These are phyloP conservation scores for Eucommia ulmoides DNA, from an alignment of 257 asterid genomes.

Conservation along the genomic window DNA sequence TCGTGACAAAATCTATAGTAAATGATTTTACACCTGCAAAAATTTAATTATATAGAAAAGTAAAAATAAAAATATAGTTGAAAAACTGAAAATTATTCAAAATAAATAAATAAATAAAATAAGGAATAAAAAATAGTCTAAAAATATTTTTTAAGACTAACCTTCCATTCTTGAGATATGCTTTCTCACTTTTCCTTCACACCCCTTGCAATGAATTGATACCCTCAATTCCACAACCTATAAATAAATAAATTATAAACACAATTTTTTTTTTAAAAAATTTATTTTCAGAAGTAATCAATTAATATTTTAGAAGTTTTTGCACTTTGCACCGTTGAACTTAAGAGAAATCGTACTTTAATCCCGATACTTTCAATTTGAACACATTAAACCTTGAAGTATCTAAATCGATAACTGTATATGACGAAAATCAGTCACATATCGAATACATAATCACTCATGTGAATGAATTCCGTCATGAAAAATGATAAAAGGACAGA, in stretches of 20 bases:
- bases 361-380: neutral
- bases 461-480: no score
- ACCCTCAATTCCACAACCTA: conserved; percentile 85
- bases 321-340: neutral
- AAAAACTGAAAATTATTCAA: no score
- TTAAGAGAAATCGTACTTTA: neutral
- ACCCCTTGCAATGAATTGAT: conserved; percentile 84
- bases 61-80: no score
- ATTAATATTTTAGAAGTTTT: neutral
- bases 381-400: no score
- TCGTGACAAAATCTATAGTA: conserved; percentile 10
- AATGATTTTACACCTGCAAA: conserved; percentile 13
- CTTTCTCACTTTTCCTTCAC: conserved; percentile 76
- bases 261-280: neutral
- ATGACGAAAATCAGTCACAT: no score
- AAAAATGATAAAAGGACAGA: no score
- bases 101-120: no score
- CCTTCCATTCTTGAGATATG: conserved; percentile 88
- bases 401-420: neutral
- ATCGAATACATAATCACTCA: no score
- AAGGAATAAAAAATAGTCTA: no score
- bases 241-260: no score
- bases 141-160: no score
- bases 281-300: neutral
- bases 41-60: no score